Evolutionary conservation across 495 filamentous ascomycete genomes (phyloP), one percentile per base, ranked within the genome.

Genomic region (Aspergillus nidulans): DNA sequence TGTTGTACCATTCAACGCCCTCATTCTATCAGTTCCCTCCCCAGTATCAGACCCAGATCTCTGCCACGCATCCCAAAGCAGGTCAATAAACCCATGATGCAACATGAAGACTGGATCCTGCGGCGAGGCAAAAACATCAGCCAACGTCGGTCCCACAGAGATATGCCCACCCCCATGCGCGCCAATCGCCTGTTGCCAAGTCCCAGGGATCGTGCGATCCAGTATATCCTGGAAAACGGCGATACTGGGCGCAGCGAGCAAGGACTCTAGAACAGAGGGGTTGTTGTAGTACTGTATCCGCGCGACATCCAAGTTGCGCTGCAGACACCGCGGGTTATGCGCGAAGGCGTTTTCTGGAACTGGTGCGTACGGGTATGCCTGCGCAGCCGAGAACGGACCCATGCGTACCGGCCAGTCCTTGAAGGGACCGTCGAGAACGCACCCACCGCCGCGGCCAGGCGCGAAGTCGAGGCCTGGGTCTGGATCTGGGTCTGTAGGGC

Each of bases 291-390:
- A 42, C 2, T 28, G 50, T 16, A 63, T 34, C 21, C 61, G 55
- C 21, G 23, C 32, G 1, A 42, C 41, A 4, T 47, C 26, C n/a
- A 53, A 45, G 32, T 52, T 42, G 2, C 88, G 81, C 25, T 69
- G 77, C 46, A 91, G 66, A 57, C 88, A 88, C 49, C 85, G 81
- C 1, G 81, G 85, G 68, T 85, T 85, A 63, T 81, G 79, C 49
- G 57, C 59, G 24, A 70, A 61, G 8, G 67, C 63, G 51, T 71
- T 60, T 1, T 46, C 40, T 1, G 54, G 55, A 4, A 49, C 19
- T 28, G 39, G 44, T 3, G 55, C 47, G 23, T 64, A 53, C 12
- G 60, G 57, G 6, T 70, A 65, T 3, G 63, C 63, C 9, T 67
- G 48, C 8, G 68, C 63, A 36, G 77, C 59, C 19, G 48, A 59